Evolutionary conservation across 176 grass and related monocot genomes (phyloP).

Genomic region (Carex scoparia): DNA sequence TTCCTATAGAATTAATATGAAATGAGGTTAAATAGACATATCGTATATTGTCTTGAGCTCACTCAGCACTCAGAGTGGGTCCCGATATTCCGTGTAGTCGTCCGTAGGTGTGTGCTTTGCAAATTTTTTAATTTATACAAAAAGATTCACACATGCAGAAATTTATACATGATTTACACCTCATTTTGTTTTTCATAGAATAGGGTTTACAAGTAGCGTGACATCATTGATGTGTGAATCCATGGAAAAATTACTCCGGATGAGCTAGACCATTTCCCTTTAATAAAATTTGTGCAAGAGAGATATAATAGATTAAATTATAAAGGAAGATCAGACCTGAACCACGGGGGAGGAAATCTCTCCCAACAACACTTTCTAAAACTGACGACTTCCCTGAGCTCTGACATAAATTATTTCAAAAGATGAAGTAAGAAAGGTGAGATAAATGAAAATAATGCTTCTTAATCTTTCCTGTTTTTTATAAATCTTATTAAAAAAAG

Average conservation of each 20-base stretch:
- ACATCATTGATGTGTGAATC: neutral
- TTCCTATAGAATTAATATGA: conserved; percentile 35
- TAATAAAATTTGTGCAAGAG: neutral
- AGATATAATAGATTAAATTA: neutral
- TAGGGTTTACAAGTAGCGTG: neutral
- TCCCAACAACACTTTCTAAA: conserved; percentile 64
- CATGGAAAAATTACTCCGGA: neutral
- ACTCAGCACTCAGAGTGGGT: too few species aligned
- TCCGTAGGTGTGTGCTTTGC: neutral
- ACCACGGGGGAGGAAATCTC: conserved; percentile 70
- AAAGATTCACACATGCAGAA: neutral
- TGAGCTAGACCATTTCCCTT: neutral
- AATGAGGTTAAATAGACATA: neutral
- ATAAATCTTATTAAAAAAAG: neutral
- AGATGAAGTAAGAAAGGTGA: neutral
- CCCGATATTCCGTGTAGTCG: too few species aligned
- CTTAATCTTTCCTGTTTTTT: neutral
- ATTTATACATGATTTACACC: neutral
- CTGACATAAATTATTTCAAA: conserved; percentile 30
- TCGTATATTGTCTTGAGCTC: neutral
- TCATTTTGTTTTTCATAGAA: neutral
- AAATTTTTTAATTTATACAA: neutral
- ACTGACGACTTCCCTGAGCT: conserved; percentile 77
- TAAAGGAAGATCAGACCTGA: conserved; percentile 35
- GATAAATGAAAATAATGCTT: neutral